These are phyloP conservation scores for Colletotrichum simmondsii DNA, from an alignment of 2,329 filamentous ascomycete species.

Conservation along the genomic window DNA sequence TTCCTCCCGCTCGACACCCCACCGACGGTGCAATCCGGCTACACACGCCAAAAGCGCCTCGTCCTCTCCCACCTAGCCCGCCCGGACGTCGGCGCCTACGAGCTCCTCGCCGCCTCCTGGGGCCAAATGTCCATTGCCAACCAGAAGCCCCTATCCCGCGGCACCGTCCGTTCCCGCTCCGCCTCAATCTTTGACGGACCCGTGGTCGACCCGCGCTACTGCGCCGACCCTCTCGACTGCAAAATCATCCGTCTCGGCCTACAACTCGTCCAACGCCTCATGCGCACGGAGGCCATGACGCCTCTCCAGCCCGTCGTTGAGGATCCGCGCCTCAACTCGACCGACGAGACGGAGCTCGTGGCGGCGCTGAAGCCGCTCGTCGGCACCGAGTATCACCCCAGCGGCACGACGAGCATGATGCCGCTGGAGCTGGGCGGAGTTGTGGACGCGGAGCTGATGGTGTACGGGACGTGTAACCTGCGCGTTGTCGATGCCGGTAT, in stretches of 20 bases:
- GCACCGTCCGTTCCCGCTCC: slow-evolving; percentile 51
- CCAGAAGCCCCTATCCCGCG: slow-evolving; percentile 56
- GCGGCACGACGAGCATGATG: slow-evolving; percentile 59
- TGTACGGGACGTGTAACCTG: slow-evolving; percentile 60
- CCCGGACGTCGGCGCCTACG: slow-evolving; percentile 38
- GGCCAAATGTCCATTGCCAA: slow-evolving; percentile 43
- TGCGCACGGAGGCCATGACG: slow-evolving; percentile 39
- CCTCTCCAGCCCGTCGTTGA: slow-evolving; percentile 34
- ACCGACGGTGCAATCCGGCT: slow-evolving; percentile 48
- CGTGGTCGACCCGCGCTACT: slow-evolving; percentile 54
- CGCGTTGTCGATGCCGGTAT: slow-evolving; percentile 61
- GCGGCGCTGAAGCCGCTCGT: slow-evolving; percentile 47
- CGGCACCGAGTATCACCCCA: slow-evolving; percentile 52
- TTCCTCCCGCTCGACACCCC: slow-evolving; percentile 40
- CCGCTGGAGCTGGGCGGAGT: slow-evolving; percentile 56
- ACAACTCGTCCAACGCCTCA: slow-evolving; percentile 40
- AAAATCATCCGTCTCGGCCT: slow-evolving; percentile 40
- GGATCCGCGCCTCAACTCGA: slow-evolving; percentile 34
- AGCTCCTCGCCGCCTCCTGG: slow-evolving; percentile 45
- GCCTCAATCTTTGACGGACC: slow-evolving; percentile 49
- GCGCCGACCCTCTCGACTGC: slow-evolving; percentile 55
- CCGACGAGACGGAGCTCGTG: slow-evolving; percentile 39
- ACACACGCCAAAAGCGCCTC: slow-evolving; percentile 45
- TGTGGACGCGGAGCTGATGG: slow-evolving; percentile 53
- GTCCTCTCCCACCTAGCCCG: slow-evolving; percentile 38